Evolutionary conservation across 2,329 filamentous ascomycete genomes (phyloP).

Genomic region (Diplodia mutila): DNA sequence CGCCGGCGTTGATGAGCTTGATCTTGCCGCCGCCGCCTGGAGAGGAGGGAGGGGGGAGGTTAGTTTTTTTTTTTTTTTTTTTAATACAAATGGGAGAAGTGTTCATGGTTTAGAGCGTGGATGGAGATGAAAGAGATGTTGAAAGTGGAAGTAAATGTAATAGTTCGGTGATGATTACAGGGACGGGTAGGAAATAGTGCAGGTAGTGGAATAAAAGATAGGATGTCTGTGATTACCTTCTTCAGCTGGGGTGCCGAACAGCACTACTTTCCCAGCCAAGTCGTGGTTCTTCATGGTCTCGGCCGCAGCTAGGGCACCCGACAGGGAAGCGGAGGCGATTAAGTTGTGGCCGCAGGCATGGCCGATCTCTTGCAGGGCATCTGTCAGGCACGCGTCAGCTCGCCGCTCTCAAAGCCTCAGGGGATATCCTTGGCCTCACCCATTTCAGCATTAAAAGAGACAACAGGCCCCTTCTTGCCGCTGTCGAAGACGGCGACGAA

Average conservation of each 20-base stretch:
- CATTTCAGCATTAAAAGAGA: constrained; percentile 51
- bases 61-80: neutral
- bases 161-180: neutral
- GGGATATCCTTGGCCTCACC: constrained; percentile 26
- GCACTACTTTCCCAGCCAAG: constrained; percentile 42
- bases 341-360: constrained; percentile 54
- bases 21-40: constrained; percentile 52
- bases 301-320: constrained; percentile 45
- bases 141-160: no score
- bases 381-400: constrained; percentile 28
- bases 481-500: constrained; percentile 57
- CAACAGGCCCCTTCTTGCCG: constrained; percentile 50
- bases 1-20: constrained; percentile 49
- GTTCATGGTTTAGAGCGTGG: no score
- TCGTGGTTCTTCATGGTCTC: constrained; percentile 34
- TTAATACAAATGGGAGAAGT: neutral
- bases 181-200: neutral
- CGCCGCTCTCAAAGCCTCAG: no score
- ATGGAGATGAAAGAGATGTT: neutral
- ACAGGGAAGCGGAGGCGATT: constrained; percentile 46
- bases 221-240: constrained; percentile 36
- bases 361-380: constrained; percentile 47
- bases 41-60: neutral
- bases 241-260: constrained; percentile 53
- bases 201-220: no score